Conservation (phyloP, 306 rosid genomes). For the Vicia villosa region DNA sequence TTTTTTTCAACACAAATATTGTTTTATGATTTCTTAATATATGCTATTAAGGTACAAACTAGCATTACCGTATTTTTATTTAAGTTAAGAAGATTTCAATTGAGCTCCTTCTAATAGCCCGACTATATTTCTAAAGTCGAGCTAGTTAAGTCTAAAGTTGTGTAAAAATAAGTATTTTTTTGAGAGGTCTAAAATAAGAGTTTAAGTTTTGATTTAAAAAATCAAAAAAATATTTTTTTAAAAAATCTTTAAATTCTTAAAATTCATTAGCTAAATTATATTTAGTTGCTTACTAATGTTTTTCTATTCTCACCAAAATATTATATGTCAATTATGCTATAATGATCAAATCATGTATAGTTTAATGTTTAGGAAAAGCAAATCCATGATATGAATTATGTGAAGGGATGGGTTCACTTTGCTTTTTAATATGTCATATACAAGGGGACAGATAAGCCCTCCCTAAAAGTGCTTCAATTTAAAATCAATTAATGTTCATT, state of each 20-base stretch:
- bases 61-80: no score
- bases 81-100: no score
- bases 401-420: slow-evolving; percentile 7
- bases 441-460: slow-evolving; percentile 40
- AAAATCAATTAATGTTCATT: slow-evolving; percentile 3
- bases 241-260: no score
- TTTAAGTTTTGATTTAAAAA: no score
- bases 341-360: not conserved
- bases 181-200: not conserved
- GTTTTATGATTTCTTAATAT: no score
- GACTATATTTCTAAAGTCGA: no score
- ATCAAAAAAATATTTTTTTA: no score
- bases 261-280: not conserved
- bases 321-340: not conserved
- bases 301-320: not conserved
- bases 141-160: not conserved
- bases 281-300: not conserved
- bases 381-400: not conserved
- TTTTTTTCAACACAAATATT: no score
- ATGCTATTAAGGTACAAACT: no score
- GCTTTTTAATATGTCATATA: slow-evolving; percentile 35
- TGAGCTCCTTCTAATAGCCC: no score
- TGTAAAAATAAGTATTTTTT: not conserved
- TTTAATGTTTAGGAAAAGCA: not conserved
- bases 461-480: not conserved